These are phyloP conservation scores for Dendrobium chrysotoxum DNA, from an alignment of 106 monocot genomes.

Conservation along the genomic window DNA sequence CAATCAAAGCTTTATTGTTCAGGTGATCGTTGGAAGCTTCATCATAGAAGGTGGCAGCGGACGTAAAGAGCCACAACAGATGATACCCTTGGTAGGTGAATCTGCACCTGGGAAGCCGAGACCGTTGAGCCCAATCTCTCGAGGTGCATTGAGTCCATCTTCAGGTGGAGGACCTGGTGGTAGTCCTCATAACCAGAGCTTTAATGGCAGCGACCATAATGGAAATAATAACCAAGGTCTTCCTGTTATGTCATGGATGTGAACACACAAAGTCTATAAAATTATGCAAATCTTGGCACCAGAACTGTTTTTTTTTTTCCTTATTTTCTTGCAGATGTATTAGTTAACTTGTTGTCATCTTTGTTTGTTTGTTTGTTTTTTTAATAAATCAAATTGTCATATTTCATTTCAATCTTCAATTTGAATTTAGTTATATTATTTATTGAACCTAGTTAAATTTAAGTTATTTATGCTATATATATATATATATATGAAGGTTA, in stretches of 20 bases:
- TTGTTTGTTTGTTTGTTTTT: no score
- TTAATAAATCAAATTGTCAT: no score
- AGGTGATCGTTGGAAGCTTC: slow-evolving; percentile 71
- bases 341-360: not conserved
- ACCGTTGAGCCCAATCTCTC: slow-evolving; percentile 37
- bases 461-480: no score
- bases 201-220: slow-evolving; percentile 25
- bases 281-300: no score
- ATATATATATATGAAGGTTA: no score
- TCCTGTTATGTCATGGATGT: slow-evolving; percentile 38
- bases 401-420: no score
- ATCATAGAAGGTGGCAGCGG: slow-evolving; percentile 29
- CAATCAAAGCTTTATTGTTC: not conserved
- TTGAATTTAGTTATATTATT: no score
- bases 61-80: slow-evolving; percentile 18
- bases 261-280: not conserved
- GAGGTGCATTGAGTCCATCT: slow-evolving; percentile 40
- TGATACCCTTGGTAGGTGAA: slow-evolving; percentile 4
- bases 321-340: not conserved
- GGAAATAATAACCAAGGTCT: slow-evolving; percentile 12
- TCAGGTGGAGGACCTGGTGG: slow-evolving; percentile 23
- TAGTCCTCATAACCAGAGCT: slow-evolving; percentile 43
- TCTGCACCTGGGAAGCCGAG: slow-evolving; percentile 7
- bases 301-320: no score
- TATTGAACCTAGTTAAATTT: no score